phyloP scores from a whole-genome alignment of 352 stramenopile genomes.

The Elongisporangium prolatum region DNA sequence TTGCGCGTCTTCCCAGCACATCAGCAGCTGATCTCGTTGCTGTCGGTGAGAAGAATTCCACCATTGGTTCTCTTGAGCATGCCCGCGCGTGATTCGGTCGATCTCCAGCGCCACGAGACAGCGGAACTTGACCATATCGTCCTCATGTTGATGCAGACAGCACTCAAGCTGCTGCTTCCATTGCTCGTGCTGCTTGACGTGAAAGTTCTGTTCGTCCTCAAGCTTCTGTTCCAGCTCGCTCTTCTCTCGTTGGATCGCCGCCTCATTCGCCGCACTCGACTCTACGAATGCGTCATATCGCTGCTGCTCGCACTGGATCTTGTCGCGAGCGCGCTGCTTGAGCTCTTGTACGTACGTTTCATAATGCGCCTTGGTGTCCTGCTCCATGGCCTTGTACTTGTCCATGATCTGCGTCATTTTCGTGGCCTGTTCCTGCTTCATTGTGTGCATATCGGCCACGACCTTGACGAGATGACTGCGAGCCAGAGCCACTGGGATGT shows the following conservation, averaged over 20 bases:
- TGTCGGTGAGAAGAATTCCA: conserved; percentile 4
- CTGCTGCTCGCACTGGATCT: conserved; percentile 17
- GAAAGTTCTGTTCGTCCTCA: conserved; percentile 12
- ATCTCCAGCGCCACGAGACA: conserved; percentile 18
- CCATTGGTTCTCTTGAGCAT: background rate
- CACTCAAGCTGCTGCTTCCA: conserved; percentile 37
- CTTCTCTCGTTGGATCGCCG: conserved; percentile 4
- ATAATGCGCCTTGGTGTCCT: conserved; percentile 49
- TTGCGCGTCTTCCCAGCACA: conserved; percentile 36
- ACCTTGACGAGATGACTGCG: conserved; percentile 54
- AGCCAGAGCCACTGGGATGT: conserved; percentile 71
- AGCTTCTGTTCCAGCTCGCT: conserved; percentile 10
- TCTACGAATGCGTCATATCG: conserved; percentile 24
- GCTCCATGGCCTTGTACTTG: conserved; percentile 51
- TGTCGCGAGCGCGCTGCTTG: conserved; percentile 30
- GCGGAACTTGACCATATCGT: conserved; percentile 27
- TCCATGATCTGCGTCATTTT: conserved; percentile 48
- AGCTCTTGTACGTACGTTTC: conserved; percentile 42
- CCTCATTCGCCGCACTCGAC: conserved; percentile 3
- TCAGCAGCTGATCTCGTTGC: conserved; percentile 27
- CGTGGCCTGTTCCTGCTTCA: conserved; percentile 61
- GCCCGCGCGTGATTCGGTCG: conserved; percentile 8
- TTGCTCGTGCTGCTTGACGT: conserved; percentile 18
- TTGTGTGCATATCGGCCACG: conserved; percentile 70
- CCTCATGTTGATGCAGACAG: conserved; percentile 39